phyloP scores from a whole-genome alignment of 2,329 filamentous ascomycete species.

The Botryotinia convoluta region DNA sequence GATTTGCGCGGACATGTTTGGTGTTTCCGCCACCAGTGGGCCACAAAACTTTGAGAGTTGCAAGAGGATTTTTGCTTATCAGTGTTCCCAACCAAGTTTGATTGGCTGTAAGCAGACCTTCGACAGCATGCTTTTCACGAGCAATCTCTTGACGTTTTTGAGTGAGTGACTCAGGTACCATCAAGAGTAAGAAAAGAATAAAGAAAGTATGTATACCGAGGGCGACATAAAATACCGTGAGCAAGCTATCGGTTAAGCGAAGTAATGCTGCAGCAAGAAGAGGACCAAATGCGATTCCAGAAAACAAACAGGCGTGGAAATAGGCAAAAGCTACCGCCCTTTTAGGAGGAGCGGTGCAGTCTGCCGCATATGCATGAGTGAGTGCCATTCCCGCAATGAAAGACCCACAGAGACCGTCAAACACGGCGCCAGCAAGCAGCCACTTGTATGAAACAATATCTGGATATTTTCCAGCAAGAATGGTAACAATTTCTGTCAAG shows the following conservation, averaged over 20 bases:
- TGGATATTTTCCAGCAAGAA: constrained; percentile 73
- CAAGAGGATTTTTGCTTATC: constrained; percentile 63
- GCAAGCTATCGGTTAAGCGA: constrained; percentile 67
- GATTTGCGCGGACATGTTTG: constrained; percentile 66
- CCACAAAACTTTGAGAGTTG: constrained; percentile 73
- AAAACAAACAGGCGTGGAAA: constrained; percentile 84
- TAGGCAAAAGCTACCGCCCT: constrained; percentile 84
- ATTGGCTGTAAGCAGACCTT: constrained; percentile 38
- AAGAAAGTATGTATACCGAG: constrained; percentile 72
- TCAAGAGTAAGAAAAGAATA: constrained; percentile 65
- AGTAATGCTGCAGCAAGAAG: constrained; percentile 78
- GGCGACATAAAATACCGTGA: constrained; percentile 83
- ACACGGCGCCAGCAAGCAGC: constrained; percentile 70
- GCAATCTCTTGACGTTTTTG: constrained; percentile 68
- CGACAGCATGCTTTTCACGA: constrained; percentile 60
- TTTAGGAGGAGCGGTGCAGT: constrained; percentile 78
- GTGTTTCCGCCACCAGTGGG: constrained; percentile 63
- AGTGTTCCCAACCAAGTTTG: constrained; percentile 27
- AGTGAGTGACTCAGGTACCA: constrained; percentile 83
- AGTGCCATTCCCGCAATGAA: constrained; percentile 79
- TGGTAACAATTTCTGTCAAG: constrained; percentile 70
- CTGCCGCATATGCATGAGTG: constrained; percentile 81
- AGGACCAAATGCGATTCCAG: constrained; percentile 84
- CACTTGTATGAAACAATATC: constrained; percentile 72
- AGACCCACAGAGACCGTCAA: constrained; percentile 84